A percentile compares a stretch with the other conserved stretches of the same genome.
phyloP scores from a whole-genome alignment of 1,284 basidiomycete genomes.

The Ganoderma lucidum region DNA sequence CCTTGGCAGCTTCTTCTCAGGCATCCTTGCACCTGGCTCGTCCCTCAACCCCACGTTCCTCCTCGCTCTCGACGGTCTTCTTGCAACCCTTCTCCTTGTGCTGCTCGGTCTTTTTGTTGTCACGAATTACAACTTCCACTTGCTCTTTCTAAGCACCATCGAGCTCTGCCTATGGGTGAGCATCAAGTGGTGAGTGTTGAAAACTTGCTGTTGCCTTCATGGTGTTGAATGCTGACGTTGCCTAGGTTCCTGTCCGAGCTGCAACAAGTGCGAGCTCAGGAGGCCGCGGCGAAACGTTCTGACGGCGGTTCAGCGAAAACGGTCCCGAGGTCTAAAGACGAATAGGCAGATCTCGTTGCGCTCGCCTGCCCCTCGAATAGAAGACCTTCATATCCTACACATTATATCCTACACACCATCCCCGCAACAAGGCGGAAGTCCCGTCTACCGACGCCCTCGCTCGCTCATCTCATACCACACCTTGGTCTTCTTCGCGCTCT shows the following conservation, averaged over 20 bases:
- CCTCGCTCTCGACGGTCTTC: conserved; percentile 66
- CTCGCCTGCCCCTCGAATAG: background rate
- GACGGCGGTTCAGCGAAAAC: conserved; percentile 7
- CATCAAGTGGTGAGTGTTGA: conserved; percentile 70
- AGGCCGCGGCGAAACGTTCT: background rate
- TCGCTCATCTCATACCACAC: conserved; percentile 84
- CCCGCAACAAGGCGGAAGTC: background rate
- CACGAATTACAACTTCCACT: conserved; percentile 68
- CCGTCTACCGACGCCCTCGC: conserved; percentile 52
- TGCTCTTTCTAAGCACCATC: conserved; percentile 68
- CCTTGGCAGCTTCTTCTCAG: conserved; percentile 28
- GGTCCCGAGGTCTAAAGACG: conserved; percentile 28
- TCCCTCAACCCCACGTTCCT: conserved; percentile 76
- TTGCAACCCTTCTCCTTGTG: conserved; percentile 63
- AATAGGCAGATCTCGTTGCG: conserved; percentile 25
- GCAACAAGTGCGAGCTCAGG: conserved; percentile 31
- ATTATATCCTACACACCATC: background rate
- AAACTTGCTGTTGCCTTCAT: background rate
- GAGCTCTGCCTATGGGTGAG: conserved; percentile 76
- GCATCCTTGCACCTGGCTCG: conserved; percentile 75
- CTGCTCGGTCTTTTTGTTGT: conserved; percentile 61
- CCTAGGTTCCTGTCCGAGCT: conserved; percentile 52
- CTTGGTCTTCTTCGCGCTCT: conserved; percentile 79
- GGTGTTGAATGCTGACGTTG: background rate
- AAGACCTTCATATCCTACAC: background rate